Conservation (phyloP, 345 rosid species). For the Cochlearia excelsa region DNA sequence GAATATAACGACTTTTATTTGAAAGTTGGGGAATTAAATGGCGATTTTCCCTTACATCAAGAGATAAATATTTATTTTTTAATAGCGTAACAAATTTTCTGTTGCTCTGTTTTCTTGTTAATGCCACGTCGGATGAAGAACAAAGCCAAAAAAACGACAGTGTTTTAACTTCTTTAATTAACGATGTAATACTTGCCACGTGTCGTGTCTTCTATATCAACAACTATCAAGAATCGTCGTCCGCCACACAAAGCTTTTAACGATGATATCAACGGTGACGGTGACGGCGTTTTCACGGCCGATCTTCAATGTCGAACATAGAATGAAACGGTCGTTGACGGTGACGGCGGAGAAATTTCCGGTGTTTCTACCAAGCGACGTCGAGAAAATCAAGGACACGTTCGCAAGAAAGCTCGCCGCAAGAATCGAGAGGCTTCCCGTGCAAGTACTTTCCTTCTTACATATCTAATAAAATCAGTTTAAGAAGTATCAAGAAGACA, state of each 20-base stretch:
- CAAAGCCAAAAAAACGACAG: not conserved
- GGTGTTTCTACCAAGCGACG: constrained; percentile 67
- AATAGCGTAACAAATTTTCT: too few species aligned
- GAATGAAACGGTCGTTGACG: constrained; percentile 3
- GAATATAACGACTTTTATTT: too few species aligned
- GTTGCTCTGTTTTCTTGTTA: too few species aligned
- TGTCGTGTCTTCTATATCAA: constrained; percentile 31
- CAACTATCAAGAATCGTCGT: constrained; percentile 15
- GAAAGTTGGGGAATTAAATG: too few species aligned
- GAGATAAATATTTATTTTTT: too few species aligned
- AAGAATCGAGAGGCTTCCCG: constrained; percentile 75
- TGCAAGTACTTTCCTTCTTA: constrained; percentile 11
- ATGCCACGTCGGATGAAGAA: not conserved
- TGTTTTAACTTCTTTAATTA: not conserved
- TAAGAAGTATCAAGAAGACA: not conserved
- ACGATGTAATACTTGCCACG: constrained; percentile 23
- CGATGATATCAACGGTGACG: constrained; percentile 29
- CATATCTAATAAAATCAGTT: not conserved
- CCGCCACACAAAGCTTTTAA: not conserved
- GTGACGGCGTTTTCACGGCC: constrained; percentile 23
- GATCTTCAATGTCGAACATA: not conserved
- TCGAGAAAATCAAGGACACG: constrained; percentile 69
- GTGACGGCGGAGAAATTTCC: constrained; percentile 47
- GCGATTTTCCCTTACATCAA: too few species aligned
- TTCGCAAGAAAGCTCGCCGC: constrained; percentile 63